Evolutionary conservation across 768 basidiomycete species (phyloP), one percentile per base, ranked within the genome.

Genomic region (Suillus alpinus): DNA sequence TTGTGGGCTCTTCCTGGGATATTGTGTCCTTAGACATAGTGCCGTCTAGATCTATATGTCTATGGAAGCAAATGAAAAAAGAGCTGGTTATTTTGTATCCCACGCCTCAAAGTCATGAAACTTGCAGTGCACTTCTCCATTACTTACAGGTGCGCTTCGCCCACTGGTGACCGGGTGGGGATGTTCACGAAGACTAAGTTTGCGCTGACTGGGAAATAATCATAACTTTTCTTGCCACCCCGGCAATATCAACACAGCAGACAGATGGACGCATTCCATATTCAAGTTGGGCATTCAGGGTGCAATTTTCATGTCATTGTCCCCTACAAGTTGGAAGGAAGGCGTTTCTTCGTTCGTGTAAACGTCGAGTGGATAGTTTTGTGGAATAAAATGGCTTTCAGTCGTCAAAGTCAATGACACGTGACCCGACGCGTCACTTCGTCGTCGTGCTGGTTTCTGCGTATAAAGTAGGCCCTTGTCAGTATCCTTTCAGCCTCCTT

Each of bases 1-100:
- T 66, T 52, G 64, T 63, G 31, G 61, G 65, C 29, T 62, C 61
- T 32, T 51, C 47, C 26, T 63, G 59, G n/a, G 31, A 39, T 29
- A 40, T 31, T 20, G 40, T 44, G 23, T 57, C 62, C 32, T 49
- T 58, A 3, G 62, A 63, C 64, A 65, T 65, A 23, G n/a, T 62
- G 31, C 49, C n/a, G 49, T 50, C 14, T 59, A 44, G 29, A 34
- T 39, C 37, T 39, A 37, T 29, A 7, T 58, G 49, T 20, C 58
- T 57, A 31, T 60, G 53, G 16, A 39, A 29, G 16, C 16, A 26
- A 26, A 39, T 26, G 53, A 55, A 18, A 16, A 40, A 13, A 26
- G n/a, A 55, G 29, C 29, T 32, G 31, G 18, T 50, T 12, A 32
- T 50, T 50, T 50, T 32, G 29, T 50, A 10, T 50, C 49, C 49